Base-by-base conservation (phyloP, 2,329 filamentous ascomycete genomes). In the Alternaria rosae region DNA sequence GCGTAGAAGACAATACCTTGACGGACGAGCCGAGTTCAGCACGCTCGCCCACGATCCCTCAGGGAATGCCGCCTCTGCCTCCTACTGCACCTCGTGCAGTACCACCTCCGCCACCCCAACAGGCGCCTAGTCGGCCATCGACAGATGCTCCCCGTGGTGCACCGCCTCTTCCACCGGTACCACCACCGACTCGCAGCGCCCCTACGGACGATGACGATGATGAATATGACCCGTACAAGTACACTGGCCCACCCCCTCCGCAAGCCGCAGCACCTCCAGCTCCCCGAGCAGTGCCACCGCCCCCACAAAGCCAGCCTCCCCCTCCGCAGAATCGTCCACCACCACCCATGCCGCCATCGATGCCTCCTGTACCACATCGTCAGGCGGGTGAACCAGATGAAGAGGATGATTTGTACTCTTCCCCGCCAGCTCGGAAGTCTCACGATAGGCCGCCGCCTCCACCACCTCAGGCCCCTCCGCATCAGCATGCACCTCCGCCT, bases 221-320 rank as follows among this genome's bases (percentile, higher is more conserved):
- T 26, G 90, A 91, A 3, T 92, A 92, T 72, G 90, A 93, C 73
- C 89, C 90, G 8, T 89, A 85, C 69, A 82, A 82, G 42, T 88
- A 89, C 71, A 76, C 75, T 45, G 70, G 63, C 9, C 54, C 65
- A 25, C 59, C 65, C 9, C 63, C 65, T 38, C 47, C 47, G 28
- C 47, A 51, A 10, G 42, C 54, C 15, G 32, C 57, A 38, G 51
- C 66, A 6, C 58, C 77, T 38, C 76, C 81, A 48, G 75, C 76
- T n/a, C 72, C 79, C n/a, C 70, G 75, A 25, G 74, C 69, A 41
- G 76, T 75, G n/a, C 79, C 79, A 30, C 74, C 76, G 12, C 78
- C 77, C 20, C 78, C 78, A 3, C 68, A 69, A 47, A 65, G 59
- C 43, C 72, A 72, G 26, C 76, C 76, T 25, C 74, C 73, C n/a